Conservation (phyloP, 345 rosid species). For the Camelina laxa region DNA sequence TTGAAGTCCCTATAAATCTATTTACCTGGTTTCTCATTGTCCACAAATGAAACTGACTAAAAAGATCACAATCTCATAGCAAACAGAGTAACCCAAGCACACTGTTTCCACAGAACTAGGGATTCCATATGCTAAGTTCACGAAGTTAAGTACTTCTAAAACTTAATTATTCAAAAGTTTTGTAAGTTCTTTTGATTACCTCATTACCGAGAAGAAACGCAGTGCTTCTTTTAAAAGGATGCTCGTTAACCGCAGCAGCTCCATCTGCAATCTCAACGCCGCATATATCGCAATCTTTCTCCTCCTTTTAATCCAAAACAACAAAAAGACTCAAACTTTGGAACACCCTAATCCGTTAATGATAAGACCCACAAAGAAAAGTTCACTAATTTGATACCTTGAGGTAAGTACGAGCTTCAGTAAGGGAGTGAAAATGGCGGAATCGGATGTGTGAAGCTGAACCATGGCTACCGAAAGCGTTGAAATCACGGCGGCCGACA, state of each 20-base stretch:
- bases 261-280: conserved; percentile 91
- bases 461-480: conserved; percentile 97
- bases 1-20: background rate
- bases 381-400: conserved; percentile 50
- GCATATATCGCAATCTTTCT: conserved; percentile 89
- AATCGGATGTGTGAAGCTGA: conserved; percentile 83
- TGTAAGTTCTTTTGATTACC: conserved; percentile 47
- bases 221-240: conserved; percentile 80
- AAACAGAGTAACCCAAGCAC: background rate
- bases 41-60: background rate
- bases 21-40: background rate
- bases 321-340: conserved; percentile 15
- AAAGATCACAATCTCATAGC: background rate
- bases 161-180: background rate
- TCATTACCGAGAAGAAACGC: conserved; percentile 97
- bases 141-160: background rate
- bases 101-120: background rate
- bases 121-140: background rate
- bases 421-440: conserved; percentile 87
- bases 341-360: background rate
- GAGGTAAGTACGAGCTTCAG: conserved; percentile 74
- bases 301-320: conserved; percentile 42
- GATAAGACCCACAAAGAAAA: conserved; percentile 1
- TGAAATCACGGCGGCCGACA: conserved; percentile 93
- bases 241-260: conserved; percentile 72